Evolutionary conservation across 2,329 filamentous ascomycete genomes (phyloP), one percentile per base, ranked within the genome.

Genomic region (Talaromyces atroroseus): DNA sequence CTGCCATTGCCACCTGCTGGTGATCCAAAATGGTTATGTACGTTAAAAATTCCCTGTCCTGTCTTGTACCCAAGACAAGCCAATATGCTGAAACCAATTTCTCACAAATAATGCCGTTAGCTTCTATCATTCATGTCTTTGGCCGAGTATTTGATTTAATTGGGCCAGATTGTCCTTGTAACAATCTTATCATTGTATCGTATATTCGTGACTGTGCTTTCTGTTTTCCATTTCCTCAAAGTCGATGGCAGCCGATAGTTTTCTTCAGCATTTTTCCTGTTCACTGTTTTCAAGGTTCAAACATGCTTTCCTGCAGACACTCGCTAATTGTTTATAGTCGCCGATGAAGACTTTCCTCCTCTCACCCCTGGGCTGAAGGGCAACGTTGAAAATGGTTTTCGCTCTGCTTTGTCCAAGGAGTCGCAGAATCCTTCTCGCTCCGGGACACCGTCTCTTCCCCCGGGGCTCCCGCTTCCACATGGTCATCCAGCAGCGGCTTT

Each of bases 21-120:
- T 66, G 61, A 63, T 68, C 62, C 69, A 72, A 70, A 66, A 66
- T 71, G 67, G 65, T 56, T 69, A 76, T 78, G 75, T 78, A 78
- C 71, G 75, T 78, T 78, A 78, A 76, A 32, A 49, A 73, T 71
- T 76, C 74, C 75, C 73, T 74, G 67, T 65, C 72, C 71, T 72
- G 65, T 66, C 67, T 70, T 71, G 63, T 68, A 67, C 65, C 63
- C 65, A 66, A 68, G 72, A 66, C 65, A 65, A 70, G 71, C 63
- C 65, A 54, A 59, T 74, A 75, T 73, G 58, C 67, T 66, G 70
- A 76, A 74, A 74, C 45, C 65, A 74, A 71, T 66, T 72, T 74
- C 73, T 75, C 73, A 75, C 73, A 69, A 66, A 65, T 66, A 69
- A 67, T 69, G 68, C 71, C 68, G 40, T 68, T 74, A 74, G 71